Evolutionary conservation across 176 grass and related monocot species (phyloP), one percentile per base, ranked within the genome.

Genomic region (Aegilops sharonensis): DNA sequence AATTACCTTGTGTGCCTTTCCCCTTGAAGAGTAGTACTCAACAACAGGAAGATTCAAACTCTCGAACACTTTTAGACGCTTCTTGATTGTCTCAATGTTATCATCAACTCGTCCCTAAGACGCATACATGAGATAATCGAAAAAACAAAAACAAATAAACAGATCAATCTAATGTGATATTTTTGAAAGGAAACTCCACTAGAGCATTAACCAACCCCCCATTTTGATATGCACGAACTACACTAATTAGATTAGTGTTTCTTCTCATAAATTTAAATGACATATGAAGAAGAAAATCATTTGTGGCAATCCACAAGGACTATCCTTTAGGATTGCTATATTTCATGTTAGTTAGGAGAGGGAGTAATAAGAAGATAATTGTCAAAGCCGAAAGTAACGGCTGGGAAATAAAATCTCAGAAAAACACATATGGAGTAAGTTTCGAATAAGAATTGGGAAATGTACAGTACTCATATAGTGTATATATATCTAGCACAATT

Each of bases 41-140:
- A 99, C 90, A 83, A 99, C 97, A 64, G 97, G 97, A 87, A 99
- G 88, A 90, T 92, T 94, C 86, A 95, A 82, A 76, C 77, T 92
- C 72, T 96, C 90, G 84, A 95, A 99, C 43, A 95, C 90, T 88
- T 99, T 86, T 68, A 99, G 80, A 36, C 94, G 91, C 68, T 96
- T 99, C 86, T 90, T 99, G 78, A 96, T 83, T 82, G 97, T 96
- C 71, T 94, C 90, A 42, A 99, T 92, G 79, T 99, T 99, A 89
- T 99, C 94, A 96, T 99, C 97, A 86, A 96, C 90, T 90, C 94
- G 86, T 52, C 97, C 97, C 97, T 99, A 77, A 15, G 64, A 79
- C 1, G 45, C 18, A 87, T 82, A 68, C n/a, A 75, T 34, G 72
- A 68, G 36, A 81, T 84, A 76, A 64, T 57, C 42, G 11, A 89